Percentiles rank a stretch among this genome's conserved stretches.
Evolutionary conservation across 768 basidiomycete genomes (phyloP).

Genomic region (Hydnomerulius pinastri): DNA sequence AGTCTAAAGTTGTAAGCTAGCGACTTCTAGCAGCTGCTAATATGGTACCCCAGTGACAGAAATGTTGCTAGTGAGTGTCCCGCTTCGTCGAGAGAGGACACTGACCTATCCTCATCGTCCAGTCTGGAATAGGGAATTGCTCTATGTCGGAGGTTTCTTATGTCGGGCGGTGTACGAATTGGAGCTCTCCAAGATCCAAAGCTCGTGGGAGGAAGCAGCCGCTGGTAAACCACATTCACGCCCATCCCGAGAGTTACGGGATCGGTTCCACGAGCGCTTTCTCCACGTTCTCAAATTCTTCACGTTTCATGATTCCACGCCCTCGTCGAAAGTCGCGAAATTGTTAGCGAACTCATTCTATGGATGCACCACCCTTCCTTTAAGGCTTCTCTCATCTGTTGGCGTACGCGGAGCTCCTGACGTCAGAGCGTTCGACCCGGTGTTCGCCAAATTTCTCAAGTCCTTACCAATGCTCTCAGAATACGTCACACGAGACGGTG

Average conservation of each 20-base stretch:
- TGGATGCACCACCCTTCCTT: constrained; percentile 50
- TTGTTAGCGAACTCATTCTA: constrained; percentile 80
- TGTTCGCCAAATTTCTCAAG: constrained; percentile 72
- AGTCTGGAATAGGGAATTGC: constrained; percentile 91
- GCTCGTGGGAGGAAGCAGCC: neutral
- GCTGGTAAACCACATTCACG: neutral
- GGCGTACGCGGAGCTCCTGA: constrained; percentile 68
- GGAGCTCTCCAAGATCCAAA: constrained; percentile 62
- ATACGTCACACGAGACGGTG: constrained; percentile 50
- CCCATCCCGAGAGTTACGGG: neutral
- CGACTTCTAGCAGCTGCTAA: neutral
- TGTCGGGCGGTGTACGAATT: constrained; percentile 81
- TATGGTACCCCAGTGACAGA: constrained; percentile 55
- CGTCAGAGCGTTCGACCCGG: constrained; percentile 70
- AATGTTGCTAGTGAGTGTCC: constrained; percentile 63
- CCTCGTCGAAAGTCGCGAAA: constrained; percentile 73
- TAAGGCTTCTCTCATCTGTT: constrained; percentile 73
- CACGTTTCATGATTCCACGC: constrained; percentile 47
- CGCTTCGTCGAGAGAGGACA: neutral
- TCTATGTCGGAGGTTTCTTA: constrained; percentile 82
- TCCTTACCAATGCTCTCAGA: constrained; percentile 70
- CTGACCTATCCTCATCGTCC: neutral
- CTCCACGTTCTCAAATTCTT: constrained; percentile 15
- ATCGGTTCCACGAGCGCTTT: neutral
- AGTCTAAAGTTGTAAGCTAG: constrained; percentile 20